Conservation (phyloP, 2,329 filamentous ascomycete species). For the Phaeosphaeria sp. region DNA sequence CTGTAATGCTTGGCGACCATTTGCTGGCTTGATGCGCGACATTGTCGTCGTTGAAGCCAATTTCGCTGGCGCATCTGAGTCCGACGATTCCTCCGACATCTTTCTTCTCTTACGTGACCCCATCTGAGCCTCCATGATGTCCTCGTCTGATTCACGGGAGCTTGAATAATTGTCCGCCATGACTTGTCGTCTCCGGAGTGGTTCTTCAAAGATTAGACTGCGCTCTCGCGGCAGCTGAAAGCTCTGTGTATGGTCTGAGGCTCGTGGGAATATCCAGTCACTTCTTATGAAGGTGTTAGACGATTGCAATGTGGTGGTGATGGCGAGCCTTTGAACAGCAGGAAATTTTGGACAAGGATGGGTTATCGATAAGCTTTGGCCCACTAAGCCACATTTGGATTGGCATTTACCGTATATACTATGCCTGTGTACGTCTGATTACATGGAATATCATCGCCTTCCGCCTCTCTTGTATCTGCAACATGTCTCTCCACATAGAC, state of each 20-base stretch:
- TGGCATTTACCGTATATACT: too few species aligned
- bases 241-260: too few species aligned
- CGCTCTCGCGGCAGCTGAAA: too few species aligned
- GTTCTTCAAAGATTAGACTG: neutral
- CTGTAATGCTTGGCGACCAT: conserved; percentile 21
- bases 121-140: conserved; percentile 34
- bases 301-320: too few species aligned
- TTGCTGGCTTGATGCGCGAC: conserved; percentile 44
- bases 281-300: too few species aligned
- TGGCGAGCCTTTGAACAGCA: conserved; percentile 1
- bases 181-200: neutral
- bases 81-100: conserved; percentile 34
- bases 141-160: conserved; percentile 31
- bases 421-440: too few species aligned
- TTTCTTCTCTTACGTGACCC: conserved; percentile 47
- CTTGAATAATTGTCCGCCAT: conserved; percentile 27
- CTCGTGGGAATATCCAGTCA: too few species aligned
- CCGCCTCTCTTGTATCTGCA: conserved; percentile 53
- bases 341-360: conserved; percentile 37
- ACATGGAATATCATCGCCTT: conserved; percentile 7
- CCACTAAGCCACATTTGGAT: too few species aligned
- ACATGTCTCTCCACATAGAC: conserved; percentile 60
- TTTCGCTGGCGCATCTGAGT: conserved; percentile 19
- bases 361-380: conserved; percentile 33
- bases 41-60: conserved; percentile 29